A percentile compares a stretch with the other conserved stretches of the same genome.
Conservation (phyloP, 768 basidiomycete species). For the Asterophora lycoperdoides region DNA sequence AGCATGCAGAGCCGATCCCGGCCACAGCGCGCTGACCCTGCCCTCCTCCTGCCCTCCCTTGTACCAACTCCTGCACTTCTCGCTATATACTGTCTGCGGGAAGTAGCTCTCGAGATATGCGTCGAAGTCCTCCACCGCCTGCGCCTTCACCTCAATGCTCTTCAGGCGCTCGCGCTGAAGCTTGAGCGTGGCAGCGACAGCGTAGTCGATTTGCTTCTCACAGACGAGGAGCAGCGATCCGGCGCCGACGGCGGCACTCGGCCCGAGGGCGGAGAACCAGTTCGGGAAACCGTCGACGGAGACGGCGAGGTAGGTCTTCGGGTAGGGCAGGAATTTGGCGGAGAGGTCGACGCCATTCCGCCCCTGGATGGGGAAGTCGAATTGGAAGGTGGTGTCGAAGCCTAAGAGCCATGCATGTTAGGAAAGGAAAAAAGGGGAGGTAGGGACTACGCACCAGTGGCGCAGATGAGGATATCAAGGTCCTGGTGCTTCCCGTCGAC, state of each 20-base stretch:
- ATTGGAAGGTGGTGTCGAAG: conserved; percentile 47
- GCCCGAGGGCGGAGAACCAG: conserved; percentile 55
- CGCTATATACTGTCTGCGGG: conserved; percentile 54
- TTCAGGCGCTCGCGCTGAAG: conserved; percentile 59
- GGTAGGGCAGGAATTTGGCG: conserved; percentile 52
- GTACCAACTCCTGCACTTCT: conserved; percentile 62
- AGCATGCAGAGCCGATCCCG: conserved; percentile 53
- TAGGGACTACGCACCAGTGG: conserved; percentile 41
- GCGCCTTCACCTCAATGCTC: conserved; percentile 54
- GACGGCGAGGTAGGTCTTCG: conserved; percentile 54
- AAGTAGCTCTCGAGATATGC: conserved; percentile 54
- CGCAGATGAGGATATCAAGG: conserved; percentile 59
- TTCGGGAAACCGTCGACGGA: conserved; percentile 67
- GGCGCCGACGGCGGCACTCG: conserved; percentile 51
- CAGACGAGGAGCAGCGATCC: conserved; percentile 53
- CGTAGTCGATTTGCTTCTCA: conserved; percentile 56
- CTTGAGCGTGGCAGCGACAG: conserved; percentile 50
- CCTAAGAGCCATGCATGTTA: conserved; percentile 26
- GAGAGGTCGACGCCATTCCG: conserved; percentile 48
- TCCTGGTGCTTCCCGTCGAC: conserved; percentile 50
- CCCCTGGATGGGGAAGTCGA: conserved; percentile 50
- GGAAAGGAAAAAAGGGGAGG: not conserved
- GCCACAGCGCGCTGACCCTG: conserved; percentile 55
- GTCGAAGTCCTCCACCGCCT: conserved; percentile 61
- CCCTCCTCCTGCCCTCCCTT: conserved; percentile 58